Percentiles rank a stretch among this genome's conserved stretches.
Evolutionary conservation across 1,284 basidiomycete genomes (phyloP).

Genomic region (Retiboletus flavoniger): DNA sequence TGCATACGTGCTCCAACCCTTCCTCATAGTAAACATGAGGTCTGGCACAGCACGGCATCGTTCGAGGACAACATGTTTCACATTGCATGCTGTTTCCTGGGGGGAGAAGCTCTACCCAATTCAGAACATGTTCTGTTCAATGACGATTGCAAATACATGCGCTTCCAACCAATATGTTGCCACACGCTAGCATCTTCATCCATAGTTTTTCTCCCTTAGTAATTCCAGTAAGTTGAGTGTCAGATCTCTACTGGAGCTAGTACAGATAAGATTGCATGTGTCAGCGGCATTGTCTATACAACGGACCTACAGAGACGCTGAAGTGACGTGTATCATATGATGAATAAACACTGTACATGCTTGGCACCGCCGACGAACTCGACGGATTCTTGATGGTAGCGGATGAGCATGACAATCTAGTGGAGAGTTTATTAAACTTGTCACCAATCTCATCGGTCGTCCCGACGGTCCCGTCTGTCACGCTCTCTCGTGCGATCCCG

Average conservation of each 20-base stretch:
- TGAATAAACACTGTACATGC: not conserved
- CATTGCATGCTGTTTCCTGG: too few species aligned
- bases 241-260: not conserved
- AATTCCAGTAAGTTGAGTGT: not conserved
- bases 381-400: not conserved
- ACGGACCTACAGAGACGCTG: not conserved
- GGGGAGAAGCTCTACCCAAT: too few species aligned
- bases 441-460: constrained; percentile 9
- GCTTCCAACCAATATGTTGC: too few species aligned
- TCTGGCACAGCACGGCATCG: too few species aligned
- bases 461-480: constrained; percentile 29
- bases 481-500: constrained; percentile 24
- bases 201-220: not conserved
- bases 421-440: not conserved
- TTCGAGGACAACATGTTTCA: too few species aligned
- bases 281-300: not conserved
- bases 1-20: too few species aligned
- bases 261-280: not conserved
- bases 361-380: not conserved
- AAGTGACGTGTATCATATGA: not conserved
- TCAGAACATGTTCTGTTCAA: too few species aligned
- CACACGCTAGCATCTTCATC: not conserved
- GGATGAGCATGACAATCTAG: not conserved
- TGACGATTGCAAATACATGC: too few species aligned
- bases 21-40: too few species aligned